Evolutionary conservation across 257 asterid species (phyloP).

Genomic region (Lycium barbarum): DNA sequence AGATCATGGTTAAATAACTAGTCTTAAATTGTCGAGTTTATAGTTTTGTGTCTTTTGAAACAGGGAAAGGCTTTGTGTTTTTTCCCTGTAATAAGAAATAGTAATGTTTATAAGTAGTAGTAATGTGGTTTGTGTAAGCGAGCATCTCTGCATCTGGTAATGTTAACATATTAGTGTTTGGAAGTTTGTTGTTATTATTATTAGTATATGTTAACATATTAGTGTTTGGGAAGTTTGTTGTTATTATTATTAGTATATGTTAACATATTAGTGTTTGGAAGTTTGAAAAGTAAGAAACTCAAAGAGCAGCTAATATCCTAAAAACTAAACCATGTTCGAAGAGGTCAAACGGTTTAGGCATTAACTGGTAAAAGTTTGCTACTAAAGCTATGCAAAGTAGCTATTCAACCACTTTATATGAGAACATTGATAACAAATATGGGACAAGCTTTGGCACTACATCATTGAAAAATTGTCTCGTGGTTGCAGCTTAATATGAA

Average conservation of each 20-base stretch:
- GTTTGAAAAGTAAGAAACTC: too few relatives aligned
- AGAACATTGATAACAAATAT: neutral
- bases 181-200: neutral
- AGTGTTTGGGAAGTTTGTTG: too few relatives aligned
- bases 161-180: neutral
- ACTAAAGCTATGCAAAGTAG: neutral
- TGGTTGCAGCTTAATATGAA: neutral
- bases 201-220: too few relatives aligned
- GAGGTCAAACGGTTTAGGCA: too few relatives aligned
- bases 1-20: constrained; percentile 29
- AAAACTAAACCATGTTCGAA: too few relatives aligned
- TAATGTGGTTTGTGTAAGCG: constrained; percentile 17
- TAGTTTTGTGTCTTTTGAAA: constrained; percentile 24
- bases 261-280: too few relatives aligned
- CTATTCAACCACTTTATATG: neutral
- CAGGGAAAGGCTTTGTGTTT: neutral
- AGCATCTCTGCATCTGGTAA: constrained; percentile 5
- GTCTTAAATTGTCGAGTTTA: constrained; percentile 14
- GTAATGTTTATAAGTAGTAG: neutral
- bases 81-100: constrained; percentile 11
- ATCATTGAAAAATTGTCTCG: neutral
- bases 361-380: neutral
- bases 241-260: too few relatives aligned
- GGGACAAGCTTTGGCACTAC: neutral
- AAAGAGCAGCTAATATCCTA: too few relatives aligned